Base-by-base conservation (phyloP, 805 yeast genomes). In the Candida yuanshanica region DNA sequence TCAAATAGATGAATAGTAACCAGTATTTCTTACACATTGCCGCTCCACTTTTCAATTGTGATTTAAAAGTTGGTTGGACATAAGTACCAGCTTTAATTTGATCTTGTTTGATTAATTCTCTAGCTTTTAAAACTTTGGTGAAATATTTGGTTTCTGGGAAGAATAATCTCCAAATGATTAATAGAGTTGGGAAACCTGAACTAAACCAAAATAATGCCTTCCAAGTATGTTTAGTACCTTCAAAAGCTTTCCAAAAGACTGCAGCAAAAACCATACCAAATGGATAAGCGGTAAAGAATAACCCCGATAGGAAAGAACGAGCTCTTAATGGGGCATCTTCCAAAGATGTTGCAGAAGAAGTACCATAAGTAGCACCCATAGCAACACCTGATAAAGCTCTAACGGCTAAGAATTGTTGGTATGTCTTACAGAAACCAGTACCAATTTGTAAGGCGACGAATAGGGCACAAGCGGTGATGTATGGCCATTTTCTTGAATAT, bases 151-250 rank as follows among this genome's bases (percentile, higher is more conserved):
- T 77, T 59, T 83, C 89, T 3, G 83, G 83, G 34, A 74, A 63
- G 26, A 65, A 52, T 44, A 71, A 47, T 59, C 89, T 70, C 80
- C 81, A 80, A 27, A 65, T 43, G 29, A 79, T 71, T 41, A 83
- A 65, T 5, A 81, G 48, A 20, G 75, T 70, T 4, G 86, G 81
- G 4, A 80, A 70, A 33, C 82, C 81, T 11, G 87, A 74, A 29
- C 79, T 72, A 54, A 83, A 81, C 89, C 89, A 83, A 62, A 79
- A 83, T 35, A 81, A 62, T 1, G 85, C 68, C 53, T 83, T 69
- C 91, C 91, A 83, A 4, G 75, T 71, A 45, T 79, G 71, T 3
- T 61, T 55, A 13, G 72, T 57, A 8, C 66, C 52, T 43, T 73
- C 69, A 42, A 81, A 66, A 7, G 86, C 88, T 47, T 86, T 68